Percentiles rank a stretch among this genome's conserved stretches.
These are phyloP conservation scores for Emmonsia crescens DNA, from an alignment of 2,329 filamentous ascomycete species.

Conservation along the genomic window DNA sequence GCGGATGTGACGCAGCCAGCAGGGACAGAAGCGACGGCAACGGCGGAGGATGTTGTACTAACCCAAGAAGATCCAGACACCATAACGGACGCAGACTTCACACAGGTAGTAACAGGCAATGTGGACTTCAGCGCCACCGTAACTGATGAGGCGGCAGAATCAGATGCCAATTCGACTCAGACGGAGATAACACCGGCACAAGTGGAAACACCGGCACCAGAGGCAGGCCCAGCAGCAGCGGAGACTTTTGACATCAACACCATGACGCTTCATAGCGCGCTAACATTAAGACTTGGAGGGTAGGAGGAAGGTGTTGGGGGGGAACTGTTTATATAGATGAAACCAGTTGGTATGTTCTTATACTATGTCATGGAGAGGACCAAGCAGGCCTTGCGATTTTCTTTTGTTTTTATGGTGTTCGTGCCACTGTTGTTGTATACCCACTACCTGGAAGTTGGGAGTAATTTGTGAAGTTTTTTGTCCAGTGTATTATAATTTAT, in stretches of 20 bases:
- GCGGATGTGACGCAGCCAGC: neutral
- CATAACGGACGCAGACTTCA: neutral
- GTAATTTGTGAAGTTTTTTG: neutral
- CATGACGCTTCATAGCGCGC: slow-evolving; percentile 1
- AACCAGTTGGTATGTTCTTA: neutral
- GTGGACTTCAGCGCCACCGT: neutral
- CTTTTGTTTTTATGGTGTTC: neutral
- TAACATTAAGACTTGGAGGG: slow-evolving; percentile 5
- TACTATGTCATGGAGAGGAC: neutral
- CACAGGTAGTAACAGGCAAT: neutral
- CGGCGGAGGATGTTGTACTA: neutral
- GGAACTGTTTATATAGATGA: neutral
- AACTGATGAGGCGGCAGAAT: neutral
- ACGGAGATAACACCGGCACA: neutral
- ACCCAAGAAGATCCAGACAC: neutral
- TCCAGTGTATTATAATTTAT: neutral
- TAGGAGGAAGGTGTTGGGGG: neutral
- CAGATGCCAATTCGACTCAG: neutral
- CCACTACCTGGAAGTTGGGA: neutral
- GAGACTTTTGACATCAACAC: slow-evolving; percentile 2
- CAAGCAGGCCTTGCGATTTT: neutral
- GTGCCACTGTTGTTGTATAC: neutral
- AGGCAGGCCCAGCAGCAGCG: neutral
- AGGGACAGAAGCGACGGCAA: neutral
- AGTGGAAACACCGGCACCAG: neutral